These are phyloP conservation scores for Aegilops speltoides DNA, from an alignment of 176 grass and related monocot genomes.

Conservation along the genomic window DNA sequence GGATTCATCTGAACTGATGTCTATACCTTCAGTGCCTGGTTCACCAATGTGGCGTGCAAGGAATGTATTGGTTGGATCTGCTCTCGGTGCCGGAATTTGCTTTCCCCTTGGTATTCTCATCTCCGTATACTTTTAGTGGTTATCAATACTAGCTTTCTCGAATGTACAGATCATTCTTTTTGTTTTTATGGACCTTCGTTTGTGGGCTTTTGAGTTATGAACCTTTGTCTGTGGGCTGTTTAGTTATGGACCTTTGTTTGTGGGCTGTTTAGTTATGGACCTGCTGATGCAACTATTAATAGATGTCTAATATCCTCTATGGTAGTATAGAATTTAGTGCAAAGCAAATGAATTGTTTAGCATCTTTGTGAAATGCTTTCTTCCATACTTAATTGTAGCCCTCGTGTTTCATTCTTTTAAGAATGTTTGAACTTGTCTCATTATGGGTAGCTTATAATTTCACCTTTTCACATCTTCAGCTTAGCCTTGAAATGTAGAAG, in stretches of 20 bases:
- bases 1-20: slow-evolving; percentile 3
- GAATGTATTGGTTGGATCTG: slow-evolving; percentile 79
- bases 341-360: not conserved
- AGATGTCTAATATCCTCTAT: not conserved
- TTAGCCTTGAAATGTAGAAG: not conserved
- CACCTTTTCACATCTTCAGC: not conserved
- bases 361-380: not conserved
- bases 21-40: slow-evolving; percentile 68
- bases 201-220: not conserved
- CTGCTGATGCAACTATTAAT: not conserved
- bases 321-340: not conserved
- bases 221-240: too few species aligned
- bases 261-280: not conserved
- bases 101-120: slow-evolving; percentile 75
- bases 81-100: slow-evolving; percentile 85
- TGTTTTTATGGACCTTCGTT: too few species aligned
- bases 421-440: not conserved
- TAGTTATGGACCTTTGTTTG: too few species aligned
- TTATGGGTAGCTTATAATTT: not conserved
- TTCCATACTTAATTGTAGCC: not conserved
- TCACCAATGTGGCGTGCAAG: slow-evolving; percentile 81
- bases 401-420: not conserved
- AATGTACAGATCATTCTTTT: not conserved
- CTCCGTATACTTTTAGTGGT: not conserved
- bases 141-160: not conserved